phyloP scores from a whole-genome alignment of 495 filamentous ascomycete species.

The Penicillium subrubescens region DNA sequence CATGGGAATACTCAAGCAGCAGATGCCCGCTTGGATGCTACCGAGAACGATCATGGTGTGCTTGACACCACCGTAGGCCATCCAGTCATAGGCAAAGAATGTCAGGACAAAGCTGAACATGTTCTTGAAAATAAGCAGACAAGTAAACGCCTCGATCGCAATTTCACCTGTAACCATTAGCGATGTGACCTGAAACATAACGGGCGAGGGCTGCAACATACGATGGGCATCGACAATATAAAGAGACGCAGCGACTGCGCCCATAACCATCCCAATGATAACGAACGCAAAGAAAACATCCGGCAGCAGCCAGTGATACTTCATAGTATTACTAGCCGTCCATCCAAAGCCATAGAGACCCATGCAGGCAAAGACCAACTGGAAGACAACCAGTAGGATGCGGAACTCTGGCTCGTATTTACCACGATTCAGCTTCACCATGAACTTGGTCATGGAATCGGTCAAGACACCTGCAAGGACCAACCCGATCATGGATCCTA shows the following conservation, averaged over 20 bases:
- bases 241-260: constrained; percentile 80
- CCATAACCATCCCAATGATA: constrained; percentile 87
- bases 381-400: constrained; percentile 77
- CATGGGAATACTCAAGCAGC: constrained; percentile 74
- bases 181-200: neutral
- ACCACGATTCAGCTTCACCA: constrained; percentile 76
- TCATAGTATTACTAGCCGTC: constrained; percentile 56
- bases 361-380: constrained; percentile 73
- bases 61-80: constrained; percentile 59
- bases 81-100: constrained; percentile 79
- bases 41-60: constrained; percentile 70
- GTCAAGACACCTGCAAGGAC: constrained; percentile 69
- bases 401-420: constrained; percentile 92
- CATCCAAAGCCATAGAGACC: constrained; percentile 85
- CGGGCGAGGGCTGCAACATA: constrained; percentile 37
- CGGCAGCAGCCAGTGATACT: constrained; percentile 72
- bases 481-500: constrained; percentile 81
- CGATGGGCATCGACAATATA: constrained; percentile 95
- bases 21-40: constrained; percentile 75
- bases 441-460: constrained; percentile 67
- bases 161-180: constrained; percentile 62
- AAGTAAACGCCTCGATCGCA: constrained; percentile 88
- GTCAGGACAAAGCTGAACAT: constrained; percentile 88
- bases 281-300: constrained; percentile 77
- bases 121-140: constrained; percentile 90